Base-by-base conservation (phyloP, 306 rosid species). In the Begonia masoniana region DNA sequence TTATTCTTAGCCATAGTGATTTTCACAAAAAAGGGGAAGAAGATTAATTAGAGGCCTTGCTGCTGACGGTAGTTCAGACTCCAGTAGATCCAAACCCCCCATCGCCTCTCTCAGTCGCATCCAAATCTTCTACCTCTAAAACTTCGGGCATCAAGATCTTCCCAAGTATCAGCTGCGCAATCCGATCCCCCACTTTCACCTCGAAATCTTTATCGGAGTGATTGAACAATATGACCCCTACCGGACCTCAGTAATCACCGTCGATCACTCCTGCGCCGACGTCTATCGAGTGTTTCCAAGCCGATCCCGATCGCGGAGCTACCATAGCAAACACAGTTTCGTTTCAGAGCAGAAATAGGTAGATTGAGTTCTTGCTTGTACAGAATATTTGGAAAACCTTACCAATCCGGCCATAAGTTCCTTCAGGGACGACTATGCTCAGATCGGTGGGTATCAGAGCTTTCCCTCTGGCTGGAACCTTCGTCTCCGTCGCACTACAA, bases 21-120 rank as follows among this genome's bases (percentile, higher is more conserved):
- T 31, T n/a, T 31, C 39, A 31, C 24, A 31, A 5, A 31, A 31
- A 31, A 31, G 1, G 9, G 39, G 39, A 6, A 31, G 39, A 31
- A 31, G 39, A 31, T 31, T 6, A 31, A 5, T 31, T 0, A 31
- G n/a, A 31, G 39, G 1, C 39, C 7, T 31, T 1, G 39, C 8
- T 7, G 39, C 9, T 31, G 39, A 7, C 8, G 39, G 8, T 31
- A 10, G 49, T 7, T 75, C 71, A 85, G 43, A 91, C 74, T 1
- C 99, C 99, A 0, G 99, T 91, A 11, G 99, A 91, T 3, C 99
- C 99, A 13, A 91, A 83, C 12, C 94, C 96, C 11, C 86, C 88
- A 8, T 62, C 65, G 1, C 99, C 94, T 50, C 99, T 71, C 4
- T 31, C 68, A 26, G 94, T 91, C 10, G 68, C 41, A 36, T 86